Conservation (phyloP, 2,329 filamentous ascomycete species). For the Coniochaeta prunicola region DNA sequence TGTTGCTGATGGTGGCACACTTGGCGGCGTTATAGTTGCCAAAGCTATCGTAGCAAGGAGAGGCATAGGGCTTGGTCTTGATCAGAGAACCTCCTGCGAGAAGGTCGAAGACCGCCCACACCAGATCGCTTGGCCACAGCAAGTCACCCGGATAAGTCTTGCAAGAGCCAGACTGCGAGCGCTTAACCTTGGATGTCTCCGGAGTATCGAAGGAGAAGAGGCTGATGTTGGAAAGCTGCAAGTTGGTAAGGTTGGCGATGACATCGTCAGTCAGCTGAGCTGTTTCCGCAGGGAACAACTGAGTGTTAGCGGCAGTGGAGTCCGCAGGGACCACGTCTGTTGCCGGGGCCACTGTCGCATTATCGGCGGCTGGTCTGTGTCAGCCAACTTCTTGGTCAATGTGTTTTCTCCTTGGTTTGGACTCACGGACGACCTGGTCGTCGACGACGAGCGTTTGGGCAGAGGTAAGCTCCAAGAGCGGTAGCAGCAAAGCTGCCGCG, state of each 20-base stretch:
- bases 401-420: background rate
- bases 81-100: constrained; percentile 21
- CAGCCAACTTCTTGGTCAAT: background rate
- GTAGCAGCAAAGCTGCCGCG: constrained; percentile 1
- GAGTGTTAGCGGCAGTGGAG: background rate
- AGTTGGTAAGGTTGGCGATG: constrained; percentile 21
- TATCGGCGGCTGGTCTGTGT: constrained; percentile 8
- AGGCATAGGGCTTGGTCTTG: constrained; percentile 23
- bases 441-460: constrained; percentile 13
- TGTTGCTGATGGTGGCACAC: constrained; percentile 20
- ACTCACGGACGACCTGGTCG: constrained; percentile 11
- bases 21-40: constrained; percentile 18
- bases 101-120: constrained; percentile 18
- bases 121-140: constrained; percentile 22
- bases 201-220: constrained; percentile 14
- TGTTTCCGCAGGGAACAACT: constrained; percentile 1
- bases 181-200: constrained; percentile 1
- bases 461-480: constrained; percentile 1
- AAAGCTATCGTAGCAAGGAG: constrained; percentile 23
- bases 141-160: constrained; percentile 21
- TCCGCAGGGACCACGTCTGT: constrained; percentile 3
- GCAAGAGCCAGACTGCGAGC: constrained; percentile 13
- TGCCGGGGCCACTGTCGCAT: constrained; percentile 12
- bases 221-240: constrained; percentile 12
- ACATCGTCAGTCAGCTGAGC: constrained; percentile 21